phyloP scores from a whole-genome alignment of 371 early-diverging fungal genomes.

The Lichtheimia ramosa region DNA sequence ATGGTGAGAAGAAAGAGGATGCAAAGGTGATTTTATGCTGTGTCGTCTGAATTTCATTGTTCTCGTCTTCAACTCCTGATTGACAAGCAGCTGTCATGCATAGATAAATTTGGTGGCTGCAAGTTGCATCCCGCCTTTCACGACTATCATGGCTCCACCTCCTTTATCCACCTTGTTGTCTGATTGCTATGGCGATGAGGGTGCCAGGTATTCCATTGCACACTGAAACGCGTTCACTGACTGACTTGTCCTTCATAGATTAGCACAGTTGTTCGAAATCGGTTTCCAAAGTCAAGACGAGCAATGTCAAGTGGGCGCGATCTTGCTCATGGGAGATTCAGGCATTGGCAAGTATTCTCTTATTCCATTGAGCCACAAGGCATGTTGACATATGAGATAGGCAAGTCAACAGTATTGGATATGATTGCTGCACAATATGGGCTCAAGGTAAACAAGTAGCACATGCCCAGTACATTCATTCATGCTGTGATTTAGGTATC shows the following conservation, averaged over 20 bases:
- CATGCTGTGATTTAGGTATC: constrained; percentile 14
- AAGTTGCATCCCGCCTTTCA: too few species aligned
- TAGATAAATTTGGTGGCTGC: too few species aligned
- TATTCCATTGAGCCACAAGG: background rate
- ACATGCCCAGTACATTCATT: background rate
- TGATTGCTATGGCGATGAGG: constrained; percentile 47
- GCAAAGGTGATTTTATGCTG: too few species aligned
- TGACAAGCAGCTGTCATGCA: too few species aligned
- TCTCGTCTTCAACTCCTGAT: too few species aligned
- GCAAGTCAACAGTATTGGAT: constrained; percentile 34
- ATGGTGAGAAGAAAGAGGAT: too few species aligned
- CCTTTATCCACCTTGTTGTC: constrained; percentile 9
- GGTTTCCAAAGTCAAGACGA: constrained; percentile 15
- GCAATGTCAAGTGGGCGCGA: constrained; percentile 6
- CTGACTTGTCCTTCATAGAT: constrained; percentile 10
- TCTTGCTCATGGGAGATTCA: constrained; percentile 40
- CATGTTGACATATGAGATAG: constrained; percentile 8
- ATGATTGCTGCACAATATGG: constrained; percentile 24
- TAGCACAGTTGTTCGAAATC: constrained; percentile 38
- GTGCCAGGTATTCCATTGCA: constrained; percentile 29
- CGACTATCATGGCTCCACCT: too few species aligned
- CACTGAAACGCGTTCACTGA: background rate
- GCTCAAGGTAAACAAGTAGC: constrained; percentile 11
- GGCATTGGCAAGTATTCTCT: constrained; percentile 30
- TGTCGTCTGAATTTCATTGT: too few species aligned